Base-by-base conservation (phyloP, 2,329 filamentous ascomycete species). In the Pseudogymnoascus sp. region DNA sequence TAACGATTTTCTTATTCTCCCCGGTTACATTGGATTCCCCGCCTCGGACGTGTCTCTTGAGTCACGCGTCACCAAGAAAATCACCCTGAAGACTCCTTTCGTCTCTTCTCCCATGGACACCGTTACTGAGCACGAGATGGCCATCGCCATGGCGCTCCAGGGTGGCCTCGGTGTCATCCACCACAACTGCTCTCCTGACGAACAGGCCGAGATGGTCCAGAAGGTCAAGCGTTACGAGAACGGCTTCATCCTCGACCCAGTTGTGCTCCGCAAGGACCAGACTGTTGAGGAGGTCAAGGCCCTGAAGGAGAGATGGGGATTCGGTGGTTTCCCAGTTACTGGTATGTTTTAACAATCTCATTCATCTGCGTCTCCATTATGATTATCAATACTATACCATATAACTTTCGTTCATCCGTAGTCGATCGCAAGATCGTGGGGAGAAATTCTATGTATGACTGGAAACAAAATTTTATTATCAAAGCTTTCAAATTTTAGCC, bases 341-440 rank as follows among this genome's bases (percentile, higher is more conserved):
- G 95, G 96, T 99, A 82, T 84, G 93, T 82, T 61, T 25, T 63
- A 66, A 42, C 7, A 66, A 63, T 63, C 59, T 65, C 66, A 64
- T 65, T 64, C 67, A 67, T 40, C 73, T 70, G 65, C 60, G 64
- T 21, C 50, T 63, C 70, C 73, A 75, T 79, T 79, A 81, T 92
- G 90, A 96, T 96, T 95, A 91, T 83, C 84, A 82, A 85, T 81
- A 83, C 79, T 81, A 82, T 84, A 81, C 79, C 80, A 81, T 85
- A 89, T 97, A 97, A 97, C 95, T 99, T 99, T 99, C 95, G 95
- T 99, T 99, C 95, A 93, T 93, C 95, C 91, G 91, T 84, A 96
- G 59, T 88, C 85, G 89, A 90, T 88, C 83, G 84, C 81, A 87
- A 84, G 84, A 90, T 91, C 84, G 81, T 96, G 92, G 85, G 91